Evolutionary conservation across 495 filamentous ascomycete species (phyloP), one percentile per base, ranked within the genome.

Genomic region (Annulohypoxylon moriforme): DNA sequence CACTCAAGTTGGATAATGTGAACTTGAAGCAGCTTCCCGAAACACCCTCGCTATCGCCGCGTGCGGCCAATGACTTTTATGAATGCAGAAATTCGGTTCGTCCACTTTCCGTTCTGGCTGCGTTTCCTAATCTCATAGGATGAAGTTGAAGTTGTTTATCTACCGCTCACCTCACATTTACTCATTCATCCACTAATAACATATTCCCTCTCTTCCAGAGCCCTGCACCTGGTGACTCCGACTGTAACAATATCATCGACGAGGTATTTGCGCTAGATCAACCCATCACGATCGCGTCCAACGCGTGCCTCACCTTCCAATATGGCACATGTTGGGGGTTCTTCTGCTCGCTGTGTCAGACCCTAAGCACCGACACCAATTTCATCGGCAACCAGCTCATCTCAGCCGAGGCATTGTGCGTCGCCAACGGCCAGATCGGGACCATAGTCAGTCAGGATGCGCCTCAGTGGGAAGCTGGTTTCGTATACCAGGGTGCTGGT

Each of bases 401-500:
- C 59, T 72, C 74, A 0, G 68, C 77, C 64, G 78, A 81, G 67
- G 73, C 75, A 13, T 62, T 82, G 20, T 83, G 81, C 52, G 74
- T 82, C 60, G 56, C 64, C 22, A 72, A 71, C 53, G 79, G 80
- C n/a, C 75, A 81, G 67, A 60, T 68, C 16, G 80, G 81, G 36
- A 79, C 81, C 42, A 74, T 83, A 36, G 76, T 83, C 9, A 76
- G 78, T 56, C 60, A 75, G 33, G 76, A 78, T 10, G 53, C 75
- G 3, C 80, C 80, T 8, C 76, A 82, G 69, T 83, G 81, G 80
- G 66, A 83, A 46, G 80, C 79, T 44, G 81, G 81, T 18, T 82
- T 81, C 36, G 65, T 79, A 0, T 74, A 75, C 36, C 52, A 69
- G 0, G 79, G 78, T 1, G 49, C 55, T 10, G 64, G 69, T n/a